phyloP scores from a whole-genome alignment of 2,329 filamentous ascomycete species.

The Aspergillus arachidicola region DNA sequence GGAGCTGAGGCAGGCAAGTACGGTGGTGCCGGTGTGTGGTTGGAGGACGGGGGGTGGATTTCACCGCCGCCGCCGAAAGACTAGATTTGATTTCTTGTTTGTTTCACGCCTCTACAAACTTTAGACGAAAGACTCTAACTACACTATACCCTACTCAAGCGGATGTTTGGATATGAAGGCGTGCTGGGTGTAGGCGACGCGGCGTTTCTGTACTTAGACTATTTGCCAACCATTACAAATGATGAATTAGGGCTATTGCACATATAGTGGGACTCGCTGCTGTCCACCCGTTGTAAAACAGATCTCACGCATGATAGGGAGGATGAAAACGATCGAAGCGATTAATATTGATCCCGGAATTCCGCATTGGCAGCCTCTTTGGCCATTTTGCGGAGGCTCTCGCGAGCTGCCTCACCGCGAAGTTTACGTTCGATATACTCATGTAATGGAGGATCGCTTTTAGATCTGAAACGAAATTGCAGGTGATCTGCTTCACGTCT shows the following conservation, averaged over 20 bases:
- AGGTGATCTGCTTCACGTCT: too few species aligned
- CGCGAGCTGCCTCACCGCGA: not conserved
- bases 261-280: not conserved
- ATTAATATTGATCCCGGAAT: not conserved
- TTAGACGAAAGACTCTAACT: not conserved
- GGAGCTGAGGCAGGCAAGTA: slow-evolving; percentile 44
- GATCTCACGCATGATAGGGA: not conserved
- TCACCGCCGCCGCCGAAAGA: slow-evolving; percentile 29
- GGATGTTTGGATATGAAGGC: not conserved
- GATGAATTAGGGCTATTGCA: not conserved
- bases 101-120: not conserved
- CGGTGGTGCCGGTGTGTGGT: slow-evolving; percentile 43
- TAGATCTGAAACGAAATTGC: too few species aligned
- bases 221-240: not conserved
- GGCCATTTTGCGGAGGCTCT: not conserved
- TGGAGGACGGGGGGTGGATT: slow-evolving; percentile 39
- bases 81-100: slow-evolving; percentile 19
- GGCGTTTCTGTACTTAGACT: not conserved
- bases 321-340: not conserved
- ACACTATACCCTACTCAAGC: not conserved
- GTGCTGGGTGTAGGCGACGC: not conserved
- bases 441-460: too few species aligned
- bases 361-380: not conserved
- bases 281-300: not conserved
- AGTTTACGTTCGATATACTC: too few species aligned